These are phyloP conservation scores for Cladosporium sp. DNA, from an alignment of 2,329 filamentous ascomycete genomes.

Conservation along the genomic window DNA sequence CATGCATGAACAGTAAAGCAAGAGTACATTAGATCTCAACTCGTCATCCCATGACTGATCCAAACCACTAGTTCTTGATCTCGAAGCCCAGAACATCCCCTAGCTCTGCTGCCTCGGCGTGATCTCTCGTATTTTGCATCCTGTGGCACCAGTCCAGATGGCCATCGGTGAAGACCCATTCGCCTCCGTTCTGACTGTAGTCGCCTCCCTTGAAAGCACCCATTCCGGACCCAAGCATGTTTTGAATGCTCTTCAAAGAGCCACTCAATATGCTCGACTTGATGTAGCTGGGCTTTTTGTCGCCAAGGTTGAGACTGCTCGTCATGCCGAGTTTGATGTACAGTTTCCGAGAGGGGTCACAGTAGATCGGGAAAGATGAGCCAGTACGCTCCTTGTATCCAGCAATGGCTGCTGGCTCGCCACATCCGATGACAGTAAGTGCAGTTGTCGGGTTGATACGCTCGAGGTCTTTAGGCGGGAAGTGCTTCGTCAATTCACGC, in stretches of 20 bases:
- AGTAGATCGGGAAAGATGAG: slow-evolving; percentile 30
- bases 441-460: slow-evolving; percentile 22
- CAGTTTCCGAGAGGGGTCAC: slow-evolving; percentile 28
- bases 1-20: no score
- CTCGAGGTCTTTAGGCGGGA: slow-evolving; percentile 21
- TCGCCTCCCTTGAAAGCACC: slow-evolving; percentile 26
- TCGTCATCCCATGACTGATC: slow-evolving; percentile 1
- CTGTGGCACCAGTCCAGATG: slow-evolving; percentile 31
- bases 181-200: slow-evolving; percentile 34
- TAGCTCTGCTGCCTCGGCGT: slow-evolving; percentile 31
- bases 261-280: slow-evolving; percentile 20
- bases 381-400: slow-evolving; percentile 28
- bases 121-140: slow-evolving; percentile 34
- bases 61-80: slow-evolving; percentile 12
- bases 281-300: slow-evolving; percentile 27
- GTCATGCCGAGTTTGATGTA: slow-evolving; percentile 32
- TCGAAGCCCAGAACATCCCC: slow-evolving; percentile 30
- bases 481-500: slow-evolving; percentile 22
- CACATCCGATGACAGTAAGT: slow-evolving; percentile 34
- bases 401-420: slow-evolving; percentile 27
- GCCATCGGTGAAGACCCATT: slow-evolving; percentile 32
- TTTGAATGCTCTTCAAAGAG: slow-evolving; percentile 21
- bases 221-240: slow-evolving; percentile 19
- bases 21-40: neutral
- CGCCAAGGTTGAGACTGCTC: slow-evolving; percentile 21